Evolutionary conservation across 2,329 filamentous ascomycete genomes (phyloP), one percentile per base, ranked within the genome.

Genomic region (Talaromyces islandicus): DNA sequence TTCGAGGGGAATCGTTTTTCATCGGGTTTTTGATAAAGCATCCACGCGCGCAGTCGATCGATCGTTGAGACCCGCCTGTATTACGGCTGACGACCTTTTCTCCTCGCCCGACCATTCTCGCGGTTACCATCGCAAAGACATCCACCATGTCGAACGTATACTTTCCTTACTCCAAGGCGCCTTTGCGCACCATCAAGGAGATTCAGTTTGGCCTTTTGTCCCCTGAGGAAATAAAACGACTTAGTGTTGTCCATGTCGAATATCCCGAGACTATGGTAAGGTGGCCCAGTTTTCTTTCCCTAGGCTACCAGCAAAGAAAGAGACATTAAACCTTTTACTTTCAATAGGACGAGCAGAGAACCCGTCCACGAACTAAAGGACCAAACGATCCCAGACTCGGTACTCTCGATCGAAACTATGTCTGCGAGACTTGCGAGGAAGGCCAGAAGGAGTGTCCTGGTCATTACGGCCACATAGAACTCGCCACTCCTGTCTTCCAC

Each of bases 191-290:
- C 67, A 92, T 99, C 71, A 89, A 97, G 84, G 95, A 99, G 84
- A 96, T 99, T 70, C 95, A 99, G 83, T 99, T 99, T 74, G 94
- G 94, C 73, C 85, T 99, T 74, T 86, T 99, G 77, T 96, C 94
- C 38, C 94, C 94, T 27, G 94, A 99, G 76, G 95, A 99, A 81
- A 96, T 97, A 78, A 97, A 99, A 83, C 92, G 89, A 71, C 95
- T 97, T 91, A 97, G 92, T 78, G 93, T 97, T 65, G 90, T 88
- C 68, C 91, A 96, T 75, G 93, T 99, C 74, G 85, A 94, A 75
- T 97, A 97, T 74, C 92, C 94, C n/a, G 94, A 99, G 81, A 97
- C 94, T 29, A 97, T 99, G 94, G 82, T 83, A 70, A 63, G 59
- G 78, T 71, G 53, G 56, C 62, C 58, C 65, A 62, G 54, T 52